Evolutionary conservation across 2,329 filamentous ascomycete genomes (phyloP), one percentile per base, ranked within the genome.

Genomic region (Sordariomycetes sp.): DNA sequence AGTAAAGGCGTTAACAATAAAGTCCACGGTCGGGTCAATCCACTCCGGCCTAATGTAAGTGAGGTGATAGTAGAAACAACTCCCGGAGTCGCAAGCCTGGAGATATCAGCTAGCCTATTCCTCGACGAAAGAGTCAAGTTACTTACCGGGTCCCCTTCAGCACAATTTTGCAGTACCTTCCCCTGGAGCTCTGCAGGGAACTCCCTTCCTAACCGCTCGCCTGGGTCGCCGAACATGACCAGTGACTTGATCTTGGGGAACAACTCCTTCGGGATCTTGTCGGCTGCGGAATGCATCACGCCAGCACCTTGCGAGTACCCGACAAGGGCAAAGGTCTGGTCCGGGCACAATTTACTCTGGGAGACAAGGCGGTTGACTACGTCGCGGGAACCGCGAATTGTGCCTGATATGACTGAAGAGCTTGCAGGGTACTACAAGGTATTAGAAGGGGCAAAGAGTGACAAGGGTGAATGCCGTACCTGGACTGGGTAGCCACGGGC

Each of bases 231-330:
- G 39, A 61, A 61, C 36, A 60, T 42, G 52, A 55, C 56, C 17
- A 61, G 20, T 6, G 57, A 45, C 45, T 54, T 55, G 55, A 61
- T 57, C 25, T 45, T 56, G 52, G 20, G 24, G 32, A 58, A 55
- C 10, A 61, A 55, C 1, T 39, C n/a, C 15, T 20, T 15, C 1
- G 60, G 60, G 12, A 61, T 52, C 10, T 45, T 22, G 3, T 45
- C 48, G 2, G 54, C 54, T 25, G 59, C 60, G 17, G 20, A n/a
- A 34, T 59, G 60, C 50, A 60, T 58, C 2, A 61, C 55, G 8
- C 20, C 35, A 7, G 60, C 60, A 17, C 60, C 60, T 53, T 61
- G 60, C 13, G 60, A 61, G 55, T 61, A 61, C 3, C 60, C 60
- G n/a, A 61, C 57, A 17, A 61, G 50, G 2, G 60, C 55, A 36